Base-by-base conservation (phyloP, 1,284 basidiomycete genomes). In the Cystobasidium sp. region DNA sequence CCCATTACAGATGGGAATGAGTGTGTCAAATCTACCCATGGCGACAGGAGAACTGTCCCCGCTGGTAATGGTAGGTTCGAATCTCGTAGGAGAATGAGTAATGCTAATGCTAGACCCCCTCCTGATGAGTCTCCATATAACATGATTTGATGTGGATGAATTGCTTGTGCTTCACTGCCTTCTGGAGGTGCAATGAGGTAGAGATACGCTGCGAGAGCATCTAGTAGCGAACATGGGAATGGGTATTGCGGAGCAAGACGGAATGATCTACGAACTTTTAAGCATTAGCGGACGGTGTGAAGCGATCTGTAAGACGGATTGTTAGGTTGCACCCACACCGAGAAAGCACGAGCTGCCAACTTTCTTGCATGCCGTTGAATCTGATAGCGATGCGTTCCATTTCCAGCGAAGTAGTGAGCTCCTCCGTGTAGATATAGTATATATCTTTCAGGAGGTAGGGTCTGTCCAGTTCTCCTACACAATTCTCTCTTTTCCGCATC, bases 301-400 rank as follows among this genome's bases (percentile, higher is more conserved):
- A 6, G 75, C 5, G 5, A 31, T 51, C 1, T 47, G 41, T 0
- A 75, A 52, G 9, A 14, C 6, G 39, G 22, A 22, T 37, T 31
- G 31, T 1, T 2, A 31, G 31, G 31, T 31, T 31, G 31, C 9
- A 41, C 68, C 5, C 61, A 69, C 68, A 69, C 68, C 0, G 83
- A 82, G 37, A 84, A 82, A 0, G 82, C 83, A 14, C 82, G 78
- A 7, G 82, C 83, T 7, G 79, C 81, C 61, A 84, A 81, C 76
- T 84, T 84, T 63, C 83, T 80, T 0, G 83, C 81, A 47, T 82
- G 82, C 6, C 83, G 80, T 37, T 82, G 80, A 52, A 84, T 81
- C 76, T 82, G 80, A 66, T 82, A 83, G 3, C 78, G 75, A 51
- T 78, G 78, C 8, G 72, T 75, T 4, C 51, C 73, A 46, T 68